Evolutionary conservation across 345 rosid species (phyloP), one percentile per base, ranked within the genome.

Genomic region (Bretschneidera sinensis): DNA sequence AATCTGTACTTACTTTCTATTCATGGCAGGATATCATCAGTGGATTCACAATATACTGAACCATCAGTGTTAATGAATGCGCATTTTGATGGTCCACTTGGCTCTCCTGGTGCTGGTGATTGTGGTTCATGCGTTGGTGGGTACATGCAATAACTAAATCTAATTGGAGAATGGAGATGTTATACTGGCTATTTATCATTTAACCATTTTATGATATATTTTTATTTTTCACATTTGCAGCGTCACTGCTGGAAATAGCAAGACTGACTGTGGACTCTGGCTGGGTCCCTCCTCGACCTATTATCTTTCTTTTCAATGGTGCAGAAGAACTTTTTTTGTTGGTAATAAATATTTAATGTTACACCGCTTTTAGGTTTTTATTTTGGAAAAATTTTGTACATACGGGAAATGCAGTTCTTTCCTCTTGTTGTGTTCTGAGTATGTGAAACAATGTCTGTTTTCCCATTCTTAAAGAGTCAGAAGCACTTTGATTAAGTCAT

Each of bases 61-160:
- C 76, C 96, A 8, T 83, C 99, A 6, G 89, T 94, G 71, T 71
- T 94, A 73, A 69, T 94, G 61, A 94, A 94, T 85, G 99, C 95
- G 31, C 97, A 94, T 81, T 94, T 78, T 75, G 99, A 94, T 62
- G 77, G 97, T 66, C 83, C 97, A 20, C 85, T 91, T 48, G 91
- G 86, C 52, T 94, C 99, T 13, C 95, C 95, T 9, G 99, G 99
- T 67, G 99, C 99, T 70, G 95, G 92, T 53, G 99, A 94, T 63
- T 94, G 99, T 72, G 99, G 80, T 60, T 85, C 99, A 55, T 90
- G 99, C 68, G 97, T 90, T 69, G 99, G 99, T 94, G 62, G 23
- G 96, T 66, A 35, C 18, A 22, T 57, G 43, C 61, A 31, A 39
- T 43, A 51, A 49, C 43, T 48, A 59, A 50, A 50, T 53, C 23